Percentiles rank a stretch among this genome's conserved stretches.
Conservation (phyloP, 352 stramenopile species). For the Phytopythium cucurbitacearum region DNA sequence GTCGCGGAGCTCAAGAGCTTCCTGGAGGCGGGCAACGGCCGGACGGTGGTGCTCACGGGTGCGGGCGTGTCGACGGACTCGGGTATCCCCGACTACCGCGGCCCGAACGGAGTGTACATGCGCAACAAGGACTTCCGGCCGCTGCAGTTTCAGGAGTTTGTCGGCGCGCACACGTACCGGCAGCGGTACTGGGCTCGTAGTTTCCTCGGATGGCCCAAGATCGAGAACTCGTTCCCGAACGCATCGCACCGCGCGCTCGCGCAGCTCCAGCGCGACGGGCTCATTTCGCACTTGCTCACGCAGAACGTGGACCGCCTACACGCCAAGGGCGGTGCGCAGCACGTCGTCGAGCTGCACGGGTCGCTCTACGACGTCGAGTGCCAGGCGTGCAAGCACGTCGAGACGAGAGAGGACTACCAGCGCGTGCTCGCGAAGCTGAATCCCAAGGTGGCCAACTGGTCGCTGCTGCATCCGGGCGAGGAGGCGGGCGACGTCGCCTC, state of each 20-base stretch:
- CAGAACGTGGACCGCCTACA: slow-evolving; percentile 98
- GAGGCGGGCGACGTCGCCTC: slow-evolving; percentile 55
- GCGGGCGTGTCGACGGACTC: slow-evolving; percentile 96
- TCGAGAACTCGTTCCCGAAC: slow-evolving; percentile 81
- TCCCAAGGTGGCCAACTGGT: slow-evolving; percentile 45
- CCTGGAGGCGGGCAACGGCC: slow-evolving; percentile 42
- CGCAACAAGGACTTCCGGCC: slow-evolving; percentile 91
- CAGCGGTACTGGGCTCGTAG: slow-evolving; percentile 94
- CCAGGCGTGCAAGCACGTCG: slow-evolving; percentile 63
- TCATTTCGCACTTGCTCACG: slow-evolving; percentile 84
- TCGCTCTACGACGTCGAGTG: slow-evolving; percentile 87
- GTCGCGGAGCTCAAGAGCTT: slow-evolving; percentile 44
- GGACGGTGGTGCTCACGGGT: slow-evolving; percentile 86
- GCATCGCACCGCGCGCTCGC: slow-evolving; percentile 88
- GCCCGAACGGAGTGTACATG: slow-evolving; percentile 93
- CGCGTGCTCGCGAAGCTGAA: slow-evolving; percentile 80
- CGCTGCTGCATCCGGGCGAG: slow-evolving; percentile 16
- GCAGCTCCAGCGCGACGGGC: slow-evolving; percentile 44
- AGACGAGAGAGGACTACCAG: slow-evolving; percentile 85
- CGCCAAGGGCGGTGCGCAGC: slow-evolving; percentile 79
- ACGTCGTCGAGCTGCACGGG: slow-evolving; percentile 95
- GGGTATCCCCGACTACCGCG: slow-evolving; percentile 97
- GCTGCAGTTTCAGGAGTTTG: slow-evolving; percentile 94
- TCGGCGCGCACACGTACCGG: slow-evolving; percentile 60
- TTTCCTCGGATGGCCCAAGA: slow-evolving; percentile 87